Evolutionary conservation across 2,329 filamentous ascomycete species (phyloP), one percentile per base, ranked within the genome.

Genomic region (Diaporthe destruens): DNA sequence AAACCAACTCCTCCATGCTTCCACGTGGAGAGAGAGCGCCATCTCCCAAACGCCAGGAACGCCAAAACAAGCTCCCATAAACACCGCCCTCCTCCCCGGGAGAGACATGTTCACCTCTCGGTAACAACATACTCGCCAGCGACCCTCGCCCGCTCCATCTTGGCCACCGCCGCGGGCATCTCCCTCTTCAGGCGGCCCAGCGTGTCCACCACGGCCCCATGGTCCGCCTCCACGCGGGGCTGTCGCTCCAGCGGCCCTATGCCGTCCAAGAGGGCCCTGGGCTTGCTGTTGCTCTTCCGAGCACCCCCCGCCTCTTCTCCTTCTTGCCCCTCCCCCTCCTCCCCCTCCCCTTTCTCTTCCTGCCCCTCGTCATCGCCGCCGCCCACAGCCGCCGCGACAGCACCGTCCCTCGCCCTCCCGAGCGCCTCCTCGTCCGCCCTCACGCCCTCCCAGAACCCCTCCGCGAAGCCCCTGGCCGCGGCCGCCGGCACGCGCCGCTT

Each of bases 91-190:
- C 51, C 20, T 68, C 49, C 34, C 16, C 1, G 29, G 14, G 39
- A 42, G 49, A 51, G 29, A 39, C 20, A 25, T 14, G 61, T 54
- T 80, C 78, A 83, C 75, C 80, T 77, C 76, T 84, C 82, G n/a
- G 83, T 83, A 63, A 87, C 82, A 9, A 89, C 88, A 79, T 91
- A 91, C 76, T 88, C 85, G 20, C 87, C 88, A 29, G 89, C 90
- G 20, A 87, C 85, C 74, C 87, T 84, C 72, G 90, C 90, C 80
- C 90, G 85, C 83, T 92, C 90, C 87, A 91, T 91, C 80, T 85
- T 88, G 69, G 90, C 90, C 77, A 90, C 88, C 4, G 88, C 87
- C 25, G 88, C 85, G 20, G 90, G 89, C 87, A 92, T 88, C 47
- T 88, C 87, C 76, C 85, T 85, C 83, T 90, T 90, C 71, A 92